These are phyloP conservation scores for Termitomyces sp. DNA, from an alignment of 768 basidiomycete genomes.

Conservation along the genomic window DNA sequence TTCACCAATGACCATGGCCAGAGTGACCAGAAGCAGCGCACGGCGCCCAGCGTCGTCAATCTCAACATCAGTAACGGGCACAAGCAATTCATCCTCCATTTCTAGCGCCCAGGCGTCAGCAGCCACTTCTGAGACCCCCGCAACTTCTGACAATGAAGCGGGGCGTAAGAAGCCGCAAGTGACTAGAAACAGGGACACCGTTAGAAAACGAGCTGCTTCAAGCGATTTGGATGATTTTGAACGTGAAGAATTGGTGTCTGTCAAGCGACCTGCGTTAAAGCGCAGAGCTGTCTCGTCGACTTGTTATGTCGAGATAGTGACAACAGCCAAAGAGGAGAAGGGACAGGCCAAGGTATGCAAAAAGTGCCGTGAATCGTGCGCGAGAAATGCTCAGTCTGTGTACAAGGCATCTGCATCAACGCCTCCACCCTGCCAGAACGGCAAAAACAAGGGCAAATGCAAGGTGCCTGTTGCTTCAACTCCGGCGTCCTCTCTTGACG, in stretches of 20 bases:
- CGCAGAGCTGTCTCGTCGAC: conserved; percentile 27
- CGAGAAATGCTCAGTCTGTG: neutral
- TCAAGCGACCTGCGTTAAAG: conserved; percentile 25
- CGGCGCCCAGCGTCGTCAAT: conserved; percentile 25
- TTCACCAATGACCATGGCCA: conserved; percentile 22
- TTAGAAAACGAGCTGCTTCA: conserved; percentile 21
- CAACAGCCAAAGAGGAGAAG: conserved; percentile 14
- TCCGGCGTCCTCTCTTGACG: conserved; percentile 23
- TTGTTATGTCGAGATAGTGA: conserved; percentile 30
- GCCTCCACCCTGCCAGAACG: neutral
- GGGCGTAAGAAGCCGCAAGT: conserved; percentile 16
- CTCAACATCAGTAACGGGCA: conserved; percentile 35
- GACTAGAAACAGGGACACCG: conserved; percentile 7
- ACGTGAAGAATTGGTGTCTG: conserved; percentile 14
- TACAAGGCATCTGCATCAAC: conserved; percentile 10
- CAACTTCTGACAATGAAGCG: conserved; percentile 41
- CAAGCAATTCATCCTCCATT: conserved; percentile 43
- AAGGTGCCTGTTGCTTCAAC: conserved; percentile 28
- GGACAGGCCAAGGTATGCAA: conserved; percentile 19
- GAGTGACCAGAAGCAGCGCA: conserved; percentile 28
- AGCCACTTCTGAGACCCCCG: conserved; percentile 43
- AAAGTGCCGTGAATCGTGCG: neutral
- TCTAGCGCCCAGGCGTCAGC: conserved; percentile 44
- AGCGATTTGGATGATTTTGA: conserved; percentile 19
- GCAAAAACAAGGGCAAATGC: conserved; percentile 30